Evolutionary conservation across 352 stramenopile genomes (phyloP).

Genomic region (Phytophthora pluvialis): DNA sequence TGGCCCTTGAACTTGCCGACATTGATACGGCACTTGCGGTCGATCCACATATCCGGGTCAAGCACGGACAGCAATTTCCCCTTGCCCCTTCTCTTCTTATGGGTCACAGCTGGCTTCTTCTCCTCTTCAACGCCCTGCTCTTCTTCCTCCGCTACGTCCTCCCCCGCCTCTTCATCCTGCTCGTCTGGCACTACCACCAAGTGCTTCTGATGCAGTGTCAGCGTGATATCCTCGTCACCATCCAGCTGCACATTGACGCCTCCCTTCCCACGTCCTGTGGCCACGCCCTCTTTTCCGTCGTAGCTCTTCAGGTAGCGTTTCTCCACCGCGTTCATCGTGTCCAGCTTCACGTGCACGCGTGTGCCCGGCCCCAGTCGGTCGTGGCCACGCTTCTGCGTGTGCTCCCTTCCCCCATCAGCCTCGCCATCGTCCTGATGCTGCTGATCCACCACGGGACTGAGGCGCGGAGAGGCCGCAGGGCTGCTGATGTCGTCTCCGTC

Average conservation of each 20-base stretch:
- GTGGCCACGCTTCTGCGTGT: slow-evolving; percentile 55
- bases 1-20: slow-evolving; percentile 89
- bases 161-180: slow-evolving; percentile 37
- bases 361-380: slow-evolving; percentile 55
- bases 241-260: slow-evolving; percentile 67
- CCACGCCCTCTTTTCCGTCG: slow-evolving; percentile 67
- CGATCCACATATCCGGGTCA: slow-evolving; percentile 91
- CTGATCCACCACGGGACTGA: slow-evolving; percentile 28
- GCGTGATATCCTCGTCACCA: slow-evolving; percentile 47
- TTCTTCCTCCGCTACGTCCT: slow-evolving; percentile 48
- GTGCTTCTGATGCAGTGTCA: slow-evolving; percentile 66
- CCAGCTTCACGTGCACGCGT: slow-evolving; percentile 63
- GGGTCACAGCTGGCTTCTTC: slow-evolving; percentile 22
- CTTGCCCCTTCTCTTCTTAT: slow-evolving; percentile 45
- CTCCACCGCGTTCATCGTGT: slow-evolving; percentile 41
- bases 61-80: slow-evolving; percentile 76
- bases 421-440: slow-evolving; percentile 23
- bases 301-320: slow-evolving; percentile 78
- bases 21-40: slow-evolving; percentile 86
- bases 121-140: slow-evolving; percentile 38
- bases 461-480: slow-evolving; percentile 20
- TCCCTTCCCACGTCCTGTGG: slow-evolving; percentile 48
- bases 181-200: slow-evolving; percentile 45
- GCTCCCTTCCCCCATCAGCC: slow-evolving; percentile 42
- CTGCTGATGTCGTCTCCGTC: slow-evolving; percentile 37